Conservation (phyloP, 208 protist species). For the Trypanosoma caninum region DNA sequence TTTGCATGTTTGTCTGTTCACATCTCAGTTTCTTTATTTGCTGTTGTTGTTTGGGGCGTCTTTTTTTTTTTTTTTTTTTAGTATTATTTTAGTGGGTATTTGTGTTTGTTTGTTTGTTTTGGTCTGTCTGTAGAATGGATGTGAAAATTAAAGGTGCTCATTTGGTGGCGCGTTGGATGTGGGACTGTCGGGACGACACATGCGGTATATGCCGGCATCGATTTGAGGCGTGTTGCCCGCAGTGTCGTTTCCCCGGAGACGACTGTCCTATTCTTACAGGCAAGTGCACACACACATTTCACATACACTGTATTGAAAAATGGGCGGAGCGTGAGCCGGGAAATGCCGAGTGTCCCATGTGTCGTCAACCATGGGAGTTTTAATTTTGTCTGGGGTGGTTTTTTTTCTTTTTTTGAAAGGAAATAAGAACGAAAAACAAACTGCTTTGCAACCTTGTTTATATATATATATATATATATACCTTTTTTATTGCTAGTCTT, state of each 20-base stretch:
- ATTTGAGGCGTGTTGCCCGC: conserved; percentile 84
- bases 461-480: not conserved
- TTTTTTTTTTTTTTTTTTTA: conserved; percentile 6
- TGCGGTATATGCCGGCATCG: conserved; percentile 84
- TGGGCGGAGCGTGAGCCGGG: conserved; percentile 75
- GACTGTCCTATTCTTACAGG: conserved; percentile 97
- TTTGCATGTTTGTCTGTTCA: too few species aligned
- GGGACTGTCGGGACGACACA: conserved; percentile 84
- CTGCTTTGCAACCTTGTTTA: not conserved
- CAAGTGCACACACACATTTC: conserved; percentile 98
- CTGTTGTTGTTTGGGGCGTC: not conserved
- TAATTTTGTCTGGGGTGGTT: conserved; percentile 11
- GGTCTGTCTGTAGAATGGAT: conserved; percentile 42
- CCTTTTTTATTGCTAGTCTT: not conserved
- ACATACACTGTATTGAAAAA: conserved; percentile 98
- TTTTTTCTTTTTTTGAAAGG: conserved; percentile 2
- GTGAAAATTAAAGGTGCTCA: conserved; percentile 76
- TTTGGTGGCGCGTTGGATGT: conserved; percentile 84
- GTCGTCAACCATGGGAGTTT: conserved; percentile 76
- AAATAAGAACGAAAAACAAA: too few species aligned
- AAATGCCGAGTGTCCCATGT: conserved; percentile 73
- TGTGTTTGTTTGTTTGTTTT: not conserved
- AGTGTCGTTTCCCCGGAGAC: conserved; percentile 82
- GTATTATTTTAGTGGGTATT: not conserved
- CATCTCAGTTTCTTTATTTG: too few species aligned